These are phyloP conservation scores for Petunia hybrid DNA, from an alignment of 305 asterid genomes.

Conservation along the genomic window DNA sequence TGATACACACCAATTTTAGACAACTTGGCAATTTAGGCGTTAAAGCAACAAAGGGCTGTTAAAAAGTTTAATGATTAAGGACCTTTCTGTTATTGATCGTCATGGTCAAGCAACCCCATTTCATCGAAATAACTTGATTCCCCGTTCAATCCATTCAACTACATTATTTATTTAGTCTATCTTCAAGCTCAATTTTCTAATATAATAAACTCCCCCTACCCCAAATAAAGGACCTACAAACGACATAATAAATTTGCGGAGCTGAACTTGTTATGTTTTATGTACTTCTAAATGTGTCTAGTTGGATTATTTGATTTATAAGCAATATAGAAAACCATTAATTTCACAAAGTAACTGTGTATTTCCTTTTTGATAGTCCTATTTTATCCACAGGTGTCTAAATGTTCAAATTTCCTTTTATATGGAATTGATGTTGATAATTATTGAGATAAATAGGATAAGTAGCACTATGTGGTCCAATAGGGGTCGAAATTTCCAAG, in stretches of 20 bases:
- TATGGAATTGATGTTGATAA: not conserved
- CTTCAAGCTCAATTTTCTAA: no score
- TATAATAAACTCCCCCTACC: no score
- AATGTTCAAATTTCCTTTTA: not conserved
- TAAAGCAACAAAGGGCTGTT: slow-evolving; percentile 16
- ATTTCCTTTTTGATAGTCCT: not conserved
- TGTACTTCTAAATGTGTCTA: not conserved
- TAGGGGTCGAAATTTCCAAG: not conserved
- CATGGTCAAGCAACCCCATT: slow-evolving; percentile 10
- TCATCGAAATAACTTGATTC: not conserved
- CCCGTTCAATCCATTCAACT: not conserved
- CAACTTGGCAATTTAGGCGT: not conserved
- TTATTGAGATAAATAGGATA: not conserved
- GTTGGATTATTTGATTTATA: not conserved
- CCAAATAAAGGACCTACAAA: not conserved
- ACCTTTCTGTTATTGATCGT: not conserved
- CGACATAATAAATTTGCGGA: not conserved
- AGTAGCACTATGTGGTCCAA: not conserved
- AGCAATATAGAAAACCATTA: not conserved
- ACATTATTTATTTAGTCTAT: no score
- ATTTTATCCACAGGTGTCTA: not conserved
- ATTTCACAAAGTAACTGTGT: not conserved
- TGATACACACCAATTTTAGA: not conserved
- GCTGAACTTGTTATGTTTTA: not conserved
- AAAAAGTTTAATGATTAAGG: not conserved